Conservation (phyloP, 352 stramenopile species). For the Phytophthora fragariae region DNA sequence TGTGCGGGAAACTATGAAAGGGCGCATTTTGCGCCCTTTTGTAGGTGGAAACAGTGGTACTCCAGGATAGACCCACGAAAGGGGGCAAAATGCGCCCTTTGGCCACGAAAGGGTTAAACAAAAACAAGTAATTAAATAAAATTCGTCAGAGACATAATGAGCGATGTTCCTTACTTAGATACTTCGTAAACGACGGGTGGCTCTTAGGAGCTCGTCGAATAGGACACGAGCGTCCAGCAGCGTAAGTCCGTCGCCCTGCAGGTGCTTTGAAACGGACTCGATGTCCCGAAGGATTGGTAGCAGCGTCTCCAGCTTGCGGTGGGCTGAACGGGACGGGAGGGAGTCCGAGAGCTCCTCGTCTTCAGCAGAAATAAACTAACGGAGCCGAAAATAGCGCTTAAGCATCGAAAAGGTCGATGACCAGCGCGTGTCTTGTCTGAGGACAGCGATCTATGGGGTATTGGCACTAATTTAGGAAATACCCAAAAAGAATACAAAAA, state of each 20-base stretch:
- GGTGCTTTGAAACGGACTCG: neutral
- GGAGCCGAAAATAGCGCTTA: neutral
- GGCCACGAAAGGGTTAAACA: too few species aligned
- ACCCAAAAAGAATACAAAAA: neutral
- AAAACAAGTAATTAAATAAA: neutral
- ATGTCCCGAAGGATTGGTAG: neutral
- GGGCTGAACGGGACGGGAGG: neutral
- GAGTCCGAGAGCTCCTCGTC: neutral
- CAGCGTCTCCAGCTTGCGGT: neutral
- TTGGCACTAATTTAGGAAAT: neutral
- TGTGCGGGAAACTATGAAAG: too few species aligned
- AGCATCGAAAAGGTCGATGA: neutral
- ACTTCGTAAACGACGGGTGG: neutral
- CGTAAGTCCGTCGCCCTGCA: neutral
- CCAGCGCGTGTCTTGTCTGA: neutral
- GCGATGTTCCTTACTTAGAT: slow-evolving; percentile 7
- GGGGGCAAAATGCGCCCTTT: too few species aligned
- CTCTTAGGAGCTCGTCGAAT: slow-evolving; percentile 2
- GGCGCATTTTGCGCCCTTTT: too few species aligned
- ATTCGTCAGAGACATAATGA: neutral
- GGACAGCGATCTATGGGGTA: neutral
- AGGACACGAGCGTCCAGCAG: slow-evolving; percentile 1
- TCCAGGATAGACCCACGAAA: too few species aligned
- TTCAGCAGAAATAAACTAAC: neutral
- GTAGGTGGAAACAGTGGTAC: too few species aligned